A percentile compares a stretch with the other conserved stretches of the same genome.
Evolutionary conservation across 306 rosid species (phyloP).

Genomic region (Prunus kanzakura): DNA sequence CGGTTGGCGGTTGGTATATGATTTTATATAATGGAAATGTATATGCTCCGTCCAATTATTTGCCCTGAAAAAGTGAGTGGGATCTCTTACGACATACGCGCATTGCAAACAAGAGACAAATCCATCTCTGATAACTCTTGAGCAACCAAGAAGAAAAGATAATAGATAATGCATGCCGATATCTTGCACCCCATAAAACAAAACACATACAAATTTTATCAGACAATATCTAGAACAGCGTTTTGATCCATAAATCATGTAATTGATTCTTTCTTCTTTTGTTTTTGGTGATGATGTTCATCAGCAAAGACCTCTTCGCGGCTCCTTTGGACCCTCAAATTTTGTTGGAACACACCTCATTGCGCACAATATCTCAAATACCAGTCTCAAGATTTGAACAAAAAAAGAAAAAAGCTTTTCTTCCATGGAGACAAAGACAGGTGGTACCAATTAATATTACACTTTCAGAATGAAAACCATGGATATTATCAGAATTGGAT

Average conservation of each 20-base stretch:
- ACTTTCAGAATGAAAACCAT: neutral
- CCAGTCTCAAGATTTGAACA: neutral
- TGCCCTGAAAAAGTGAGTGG: neutral
- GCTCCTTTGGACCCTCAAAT: constrained; percentile 9
- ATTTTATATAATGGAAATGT: neutral
- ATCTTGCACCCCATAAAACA: neutral
- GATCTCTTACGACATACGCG: neutral
- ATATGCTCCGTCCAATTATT: neutral
- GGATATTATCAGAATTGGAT: neutral
- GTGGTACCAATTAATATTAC: neutral
- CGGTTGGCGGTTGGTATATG: neutral
- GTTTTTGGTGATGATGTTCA: neutral
- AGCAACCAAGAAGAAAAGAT: neutral
- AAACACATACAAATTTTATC: neutral
- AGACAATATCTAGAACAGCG: neutral
- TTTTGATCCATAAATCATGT: constrained; percentile 2
- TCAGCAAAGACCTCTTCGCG: constrained; percentile 11
- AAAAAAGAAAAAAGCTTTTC: neutral
- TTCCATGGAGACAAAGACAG: neutral
- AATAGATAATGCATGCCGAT: neutral
- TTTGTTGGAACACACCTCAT: constrained; percentile 15
- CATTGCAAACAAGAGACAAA: constrained; percentile 7
- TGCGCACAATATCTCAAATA: neutral
- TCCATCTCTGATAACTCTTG: constrained; percentile 9
- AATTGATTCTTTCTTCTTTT: neutral